Percentiles rank a stretch among this genome's conserved stretches.
These are phyloP conservation scores for Syncephalis plumigaleata DNA, from an alignment of 371 early-diverging fungal species.

Conservation along the genomic window DNA sequence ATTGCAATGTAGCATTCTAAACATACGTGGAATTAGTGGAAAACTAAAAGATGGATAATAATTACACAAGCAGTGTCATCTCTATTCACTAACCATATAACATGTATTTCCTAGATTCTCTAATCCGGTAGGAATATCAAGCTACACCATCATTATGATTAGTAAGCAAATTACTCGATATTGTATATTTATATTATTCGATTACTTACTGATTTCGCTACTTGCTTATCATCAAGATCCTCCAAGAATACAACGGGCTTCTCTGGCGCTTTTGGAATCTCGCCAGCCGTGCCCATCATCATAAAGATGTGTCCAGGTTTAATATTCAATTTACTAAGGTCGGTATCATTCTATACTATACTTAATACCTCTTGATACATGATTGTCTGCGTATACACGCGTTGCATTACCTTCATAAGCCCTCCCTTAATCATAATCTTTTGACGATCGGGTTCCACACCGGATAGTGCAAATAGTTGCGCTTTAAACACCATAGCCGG, in stretches of 20 bases:
- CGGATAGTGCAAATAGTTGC: conserved; percentile 82
- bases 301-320: background rate
- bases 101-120: conserved; percentile 96
- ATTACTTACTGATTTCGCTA: conserved; percentile 57
- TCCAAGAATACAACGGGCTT: conserved; percentile 64
- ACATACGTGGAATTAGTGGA: background rate
- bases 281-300: conserved; percentile 93
- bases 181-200: background rate
- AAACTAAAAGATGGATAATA: background rate
- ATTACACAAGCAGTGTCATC: background rate
- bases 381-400: background rate
- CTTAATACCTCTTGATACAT: background rate
- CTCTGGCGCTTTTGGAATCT: conserved; percentile 54
- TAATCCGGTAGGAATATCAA: conserved; percentile 78
- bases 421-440: conserved; percentile 90
- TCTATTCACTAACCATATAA: conserved; percentile 58
- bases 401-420: conserved; percentile 58
- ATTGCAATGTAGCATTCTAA: conserved; percentile 91
- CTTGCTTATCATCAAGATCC: conserved; percentile 77
- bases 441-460: conserved; percentile 85
- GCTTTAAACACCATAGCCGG: conserved; percentile 70
- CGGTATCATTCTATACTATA: conserved; percentile 45
- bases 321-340: conserved; percentile 22
- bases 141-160: conserved; percentile 16
- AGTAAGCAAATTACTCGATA: background rate